phyloP scores from a whole-genome alignment of 2,329 filamentous ascomycete genomes.

The Metarhizium anisopliae region DNA sequence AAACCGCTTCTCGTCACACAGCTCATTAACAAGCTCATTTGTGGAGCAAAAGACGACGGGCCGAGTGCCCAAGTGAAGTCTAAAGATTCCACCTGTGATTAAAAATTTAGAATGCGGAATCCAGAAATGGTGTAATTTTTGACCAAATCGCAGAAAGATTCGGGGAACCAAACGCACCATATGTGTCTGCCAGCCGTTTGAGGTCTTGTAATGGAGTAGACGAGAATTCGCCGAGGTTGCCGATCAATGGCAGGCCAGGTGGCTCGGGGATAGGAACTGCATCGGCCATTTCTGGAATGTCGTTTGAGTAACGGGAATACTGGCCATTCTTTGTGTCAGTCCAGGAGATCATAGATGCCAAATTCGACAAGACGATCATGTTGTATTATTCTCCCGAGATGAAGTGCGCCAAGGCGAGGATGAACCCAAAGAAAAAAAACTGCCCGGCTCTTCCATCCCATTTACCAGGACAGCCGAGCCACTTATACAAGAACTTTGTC shows the following conservation, averaged over 20 bases:
- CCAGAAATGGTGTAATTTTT: background rate
- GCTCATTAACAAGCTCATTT: constrained; percentile 50
- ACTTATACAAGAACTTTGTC: background rate
- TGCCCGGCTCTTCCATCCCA: background rate
- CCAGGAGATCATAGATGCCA: background rate
- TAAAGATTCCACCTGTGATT: constrained; percentile 47
- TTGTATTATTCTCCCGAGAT: background rate
- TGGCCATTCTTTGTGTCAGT: background rate
- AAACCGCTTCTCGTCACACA: constrained; percentile 59
- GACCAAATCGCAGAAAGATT: background rate
- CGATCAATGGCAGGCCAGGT: constrained; percentile 53
- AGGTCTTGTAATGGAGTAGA: constrained; percentile 47
- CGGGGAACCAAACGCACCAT: constrained; percentile 36
- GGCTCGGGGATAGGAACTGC: constrained; percentile 51
- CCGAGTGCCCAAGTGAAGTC: constrained; percentile 40
- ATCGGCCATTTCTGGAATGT: constrained; percentile 20
- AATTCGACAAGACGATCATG: background rate
- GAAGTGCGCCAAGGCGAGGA: background rate
- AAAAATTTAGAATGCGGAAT: background rate
- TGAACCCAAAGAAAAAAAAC: background rate
- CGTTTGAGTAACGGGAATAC: background rate
- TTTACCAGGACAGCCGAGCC: background rate
- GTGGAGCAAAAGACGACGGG: constrained; percentile 42
- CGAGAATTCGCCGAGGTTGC: constrained; percentile 57
- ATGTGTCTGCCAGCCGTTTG: constrained; percentile 49